Percentiles rank a stretch among this genome's conserved stretches.
These are phyloP conservation scores for Brassica nigra DNA, from an alignment of 345 rosid species.

Conservation along the genomic window DNA sequence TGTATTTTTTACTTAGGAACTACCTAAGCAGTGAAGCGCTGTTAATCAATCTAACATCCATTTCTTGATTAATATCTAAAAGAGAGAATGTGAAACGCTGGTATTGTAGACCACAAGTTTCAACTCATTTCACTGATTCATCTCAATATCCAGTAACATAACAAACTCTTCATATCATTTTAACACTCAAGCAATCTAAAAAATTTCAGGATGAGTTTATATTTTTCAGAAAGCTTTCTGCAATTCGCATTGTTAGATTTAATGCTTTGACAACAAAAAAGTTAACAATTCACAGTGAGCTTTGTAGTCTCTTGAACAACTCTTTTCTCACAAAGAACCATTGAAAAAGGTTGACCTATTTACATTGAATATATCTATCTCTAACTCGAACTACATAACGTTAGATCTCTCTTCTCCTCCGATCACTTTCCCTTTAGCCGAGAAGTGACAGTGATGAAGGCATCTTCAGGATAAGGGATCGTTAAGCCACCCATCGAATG, in stretches of 20 bases:
- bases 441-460: constrained; percentile 45
- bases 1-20: not conserved
- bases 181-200: not conserved
- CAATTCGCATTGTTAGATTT: not conserved
- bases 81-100: not conserved
- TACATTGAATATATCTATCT: constrained; percentile 4
- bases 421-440: constrained; percentile 17
- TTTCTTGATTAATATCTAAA: not conserved
- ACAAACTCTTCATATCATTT: not conserved
- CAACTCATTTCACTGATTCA: not conserved
- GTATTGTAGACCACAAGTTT: not conserved
- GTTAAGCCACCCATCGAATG: constrained; percentile 57
- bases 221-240: not conserved
- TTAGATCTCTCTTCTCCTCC: not conserved
- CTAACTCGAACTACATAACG: not conserved
- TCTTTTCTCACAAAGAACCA: constrained; percentile 12
- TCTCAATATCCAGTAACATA: no score
- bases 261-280: not conserved
- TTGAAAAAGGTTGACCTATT: not conserved
- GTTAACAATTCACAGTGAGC: not conserved
- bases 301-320: constrained; percentile 22
- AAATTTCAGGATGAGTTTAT: no score
- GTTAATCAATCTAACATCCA: not conserved
- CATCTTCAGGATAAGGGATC: constrained; percentile 52
- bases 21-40: constrained; percentile 34